Percentiles rank a stretch among this genome's conserved stretches.
Evolutionary conservation across 2,329 filamentous ascomycete species (phyloP).

Genomic region (Fusarium succisae): DNA sequence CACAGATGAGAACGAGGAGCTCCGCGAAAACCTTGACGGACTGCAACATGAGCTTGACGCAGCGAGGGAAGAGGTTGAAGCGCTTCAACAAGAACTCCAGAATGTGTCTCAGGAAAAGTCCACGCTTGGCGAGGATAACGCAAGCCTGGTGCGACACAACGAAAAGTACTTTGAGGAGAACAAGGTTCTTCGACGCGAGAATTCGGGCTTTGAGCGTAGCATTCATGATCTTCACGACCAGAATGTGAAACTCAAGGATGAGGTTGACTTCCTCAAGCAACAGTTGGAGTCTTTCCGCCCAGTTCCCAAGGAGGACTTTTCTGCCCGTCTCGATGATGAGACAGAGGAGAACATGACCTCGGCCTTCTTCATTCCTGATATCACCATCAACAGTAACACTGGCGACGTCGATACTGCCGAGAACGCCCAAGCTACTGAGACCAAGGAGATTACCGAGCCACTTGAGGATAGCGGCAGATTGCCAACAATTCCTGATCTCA

Average conservation of each 20-base stretch:
- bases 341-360: slow-evolving; percentile 67
- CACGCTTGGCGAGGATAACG: slow-evolving; percentile 60
- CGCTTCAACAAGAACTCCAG: slow-evolving; percentile 50
- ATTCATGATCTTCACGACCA: slow-evolving; percentile 57
- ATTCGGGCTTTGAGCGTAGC: slow-evolving; percentile 58
- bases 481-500: slow-evolving; percentile 42
- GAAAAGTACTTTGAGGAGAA: slow-evolving; percentile 65
- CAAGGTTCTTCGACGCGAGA: slow-evolving; percentile 59
- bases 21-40: slow-evolving; percentile 53
- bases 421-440: slow-evolving; percentile 47
- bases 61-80: slow-evolving; percentile 53
- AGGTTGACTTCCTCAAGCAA: slow-evolving; percentile 57
- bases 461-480: slow-evolving; percentile 47
- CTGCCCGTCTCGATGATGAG: slow-evolving; percentile 48
- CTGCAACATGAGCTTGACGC: slow-evolving; percentile 54
- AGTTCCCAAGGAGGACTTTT: slow-evolving; percentile 49
- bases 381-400: slow-evolving; percentile 59
- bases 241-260: slow-evolving; percentile 58
- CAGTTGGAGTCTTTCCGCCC: slow-evolving; percentile 56
- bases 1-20: slow-evolving; percentile 55
- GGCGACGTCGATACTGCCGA: slow-evolving; percentile 34
- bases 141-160: slow-evolving; percentile 63
- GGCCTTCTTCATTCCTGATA: slow-evolving; percentile 67
- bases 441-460: slow-evolving; percentile 46
- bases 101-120: slow-evolving; percentile 55